These are phyloP conservation scores for Apiotrichum veenhuisii DNA, from an alignment of 1,284 basidiomycete genomes.

Conservation along the genomic window DNA sequence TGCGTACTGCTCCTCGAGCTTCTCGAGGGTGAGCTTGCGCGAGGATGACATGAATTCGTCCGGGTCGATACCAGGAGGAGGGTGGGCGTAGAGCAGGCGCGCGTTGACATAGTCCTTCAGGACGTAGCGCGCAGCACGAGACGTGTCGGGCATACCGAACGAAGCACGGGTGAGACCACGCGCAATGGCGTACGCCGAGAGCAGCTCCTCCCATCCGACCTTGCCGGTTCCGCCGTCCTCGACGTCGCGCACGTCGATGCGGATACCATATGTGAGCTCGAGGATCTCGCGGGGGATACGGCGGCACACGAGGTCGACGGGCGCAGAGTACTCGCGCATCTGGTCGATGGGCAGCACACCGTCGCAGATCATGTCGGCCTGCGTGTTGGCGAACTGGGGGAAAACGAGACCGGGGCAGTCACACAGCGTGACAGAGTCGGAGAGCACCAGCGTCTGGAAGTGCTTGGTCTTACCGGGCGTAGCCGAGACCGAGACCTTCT, in stretches of 20 bases:
- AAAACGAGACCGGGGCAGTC: constrained; percentile 99
- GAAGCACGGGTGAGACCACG: constrained; percentile 89
- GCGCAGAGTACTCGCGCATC: constrained; percentile 89
- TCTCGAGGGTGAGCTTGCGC: constrained; percentile 60
- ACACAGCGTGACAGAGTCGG: constrained; percentile 82
- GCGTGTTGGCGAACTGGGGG: constrained; percentile 94
- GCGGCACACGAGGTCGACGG: constrained; percentile 72
- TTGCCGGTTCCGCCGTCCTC: constrained; percentile 83
- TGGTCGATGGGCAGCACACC: constrained; percentile 98
- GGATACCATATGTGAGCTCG: constrained; percentile 83
- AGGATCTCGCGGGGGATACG: constrained; percentile 81
- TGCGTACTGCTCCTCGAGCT: constrained; percentile 52
- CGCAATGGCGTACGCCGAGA: constrained; percentile 88
- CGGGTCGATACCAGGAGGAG: constrained; percentile 67
- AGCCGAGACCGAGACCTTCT: constrained; percentile 95
- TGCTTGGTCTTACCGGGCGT: constrained; percentile 99
- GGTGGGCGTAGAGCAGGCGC: constrained; percentile 83
- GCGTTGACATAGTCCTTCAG: constrained; percentile 98
- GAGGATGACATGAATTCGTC: constrained; percentile 75
- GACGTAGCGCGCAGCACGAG: constrained; percentile 84
- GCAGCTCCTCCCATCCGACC: constrained; percentile 75
- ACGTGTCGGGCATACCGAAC: constrained; percentile 96
- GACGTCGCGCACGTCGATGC: constrained; percentile 61
- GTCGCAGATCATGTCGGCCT: constrained; percentile 92
- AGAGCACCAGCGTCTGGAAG: constrained; percentile 95